phyloP scores from a whole-genome alignment of 2,329 filamentous ascomycete genomes.

The Fusarium concolor region DNA sequence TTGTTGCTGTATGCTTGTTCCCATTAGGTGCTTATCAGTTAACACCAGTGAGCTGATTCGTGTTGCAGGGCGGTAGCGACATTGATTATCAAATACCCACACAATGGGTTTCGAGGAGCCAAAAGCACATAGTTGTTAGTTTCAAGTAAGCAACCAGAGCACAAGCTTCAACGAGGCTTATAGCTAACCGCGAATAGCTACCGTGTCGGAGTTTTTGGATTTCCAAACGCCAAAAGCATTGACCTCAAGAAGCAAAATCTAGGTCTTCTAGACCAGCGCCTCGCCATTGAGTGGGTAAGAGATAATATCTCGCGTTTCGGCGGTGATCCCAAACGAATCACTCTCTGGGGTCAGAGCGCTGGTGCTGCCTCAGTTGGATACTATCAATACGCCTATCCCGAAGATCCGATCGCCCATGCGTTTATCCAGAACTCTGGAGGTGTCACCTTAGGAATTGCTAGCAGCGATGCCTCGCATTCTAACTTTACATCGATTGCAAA shows the following conservation, averaged over 20 bases:
- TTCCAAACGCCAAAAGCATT: not conserved
- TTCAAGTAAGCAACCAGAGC: slow-evolving; percentile 1
- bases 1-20: not conserved
- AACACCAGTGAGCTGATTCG: not conserved
- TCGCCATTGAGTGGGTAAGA: slow-evolving; percentile 7
- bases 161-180: too few relatives aligned
- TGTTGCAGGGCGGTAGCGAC: slow-evolving; percentile 5
- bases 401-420: slow-evolving; percentile 5
- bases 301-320: slow-evolving; percentile 7
- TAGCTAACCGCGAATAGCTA: not conserved
- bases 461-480: not conserved
- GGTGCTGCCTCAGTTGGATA: slow-evolving; percentile 9
- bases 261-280: slow-evolving; percentile 11
- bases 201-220: slow-evolving; percentile 7
- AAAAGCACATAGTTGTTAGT: slow-evolving; percentile 15
- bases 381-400: slow-evolving; percentile 14
- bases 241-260: not conserved
- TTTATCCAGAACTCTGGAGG: slow-evolving; percentile 10
- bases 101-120: slow-evolving; percentile 4
- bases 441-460: not conserved
- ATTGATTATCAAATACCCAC: slow-evolving; percentile 8
- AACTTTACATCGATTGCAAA: slow-evolving; percentile 6
- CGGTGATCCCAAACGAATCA: not conserved
- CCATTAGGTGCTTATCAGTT: too few relatives aligned
- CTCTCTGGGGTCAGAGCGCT: slow-evolving; percentile 13